Evolutionary conservation across 1,284 basidiomycete genomes (phyloP), one percentile per base, ranked within the genome.

Genomic region (Cutaneotrichosporon mucoides): DNA sequence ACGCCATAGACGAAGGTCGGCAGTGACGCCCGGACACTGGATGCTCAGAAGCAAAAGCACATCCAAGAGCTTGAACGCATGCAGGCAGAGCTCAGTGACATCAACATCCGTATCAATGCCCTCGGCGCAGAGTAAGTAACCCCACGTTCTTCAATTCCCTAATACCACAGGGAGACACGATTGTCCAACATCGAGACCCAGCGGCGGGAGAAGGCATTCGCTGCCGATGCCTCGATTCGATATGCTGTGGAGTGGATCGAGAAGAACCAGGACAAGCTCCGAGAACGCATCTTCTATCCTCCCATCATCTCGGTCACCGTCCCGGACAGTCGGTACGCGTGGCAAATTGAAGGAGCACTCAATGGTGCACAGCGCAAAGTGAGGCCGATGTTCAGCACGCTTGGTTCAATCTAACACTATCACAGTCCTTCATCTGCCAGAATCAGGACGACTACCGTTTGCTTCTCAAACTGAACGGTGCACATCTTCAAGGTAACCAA

Each of bases 371-470:
- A 86, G 60, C 69, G 92, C 57, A 86, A 83, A 81, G 92, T 90
- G 46, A 41, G 79, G 65, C 4, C 10, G 9, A 10, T 33, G 13
- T 6, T 11, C 13, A 5, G 16, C 12, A 5, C 37, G 12, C 15
- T 13, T 10, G 15, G 15, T 33, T 24, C 24, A 41, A 12, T 40
- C 38, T 12, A 41, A 10, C 9, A 47, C 66, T 47, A 68, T 60
- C 64, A n/a, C 68, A 95, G 89, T 91, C 87, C 0, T 89, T 99
- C 73, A 86, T 99, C 4, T 86, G 87, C 40, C 89, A 94, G 73
- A 88, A 85, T 64, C 84, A 88, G 59, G 88, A 89, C 41, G 95
- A 99, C 72, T 90, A 90, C 59, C 82, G 87, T 56, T 79, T 81
- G 0, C 79, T 93, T 49, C 87, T 88, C 65, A 76, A 79, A 40